Percentiles rank a stretch among this genome's conserved stretches.
Conservation (phyloP, 768 basidiomycete species). For the Termitomyces sp. region DNA sequence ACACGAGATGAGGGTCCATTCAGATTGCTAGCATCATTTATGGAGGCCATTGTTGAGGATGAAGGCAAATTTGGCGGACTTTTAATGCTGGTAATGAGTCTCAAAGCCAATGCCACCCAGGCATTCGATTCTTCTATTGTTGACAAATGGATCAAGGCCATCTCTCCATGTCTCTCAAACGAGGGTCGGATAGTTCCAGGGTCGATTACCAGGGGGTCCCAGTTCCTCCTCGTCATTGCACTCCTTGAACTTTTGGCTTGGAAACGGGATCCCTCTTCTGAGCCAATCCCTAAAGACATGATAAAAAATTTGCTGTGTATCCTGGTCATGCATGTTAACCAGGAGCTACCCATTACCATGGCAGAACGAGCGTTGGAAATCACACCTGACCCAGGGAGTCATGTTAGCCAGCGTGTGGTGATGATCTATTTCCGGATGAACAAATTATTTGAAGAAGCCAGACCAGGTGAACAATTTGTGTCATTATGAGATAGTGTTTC, state of each 20-base stretch:
- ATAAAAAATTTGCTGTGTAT: background rate
- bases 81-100: background rate
- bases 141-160: background rate
- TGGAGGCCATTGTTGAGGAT: background rate
- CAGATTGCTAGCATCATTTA: background rate
- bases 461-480: no score
- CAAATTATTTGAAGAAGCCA: background rate
- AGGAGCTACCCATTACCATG: background rate
- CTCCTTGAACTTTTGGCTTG: background rate
- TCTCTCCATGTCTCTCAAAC: background rate
- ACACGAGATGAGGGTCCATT: slow-evolving; percentile 1
- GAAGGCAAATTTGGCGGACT: background rate
- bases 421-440: background rate
- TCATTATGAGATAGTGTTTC: no score
- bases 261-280: background rate
- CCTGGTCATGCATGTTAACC: background rate
- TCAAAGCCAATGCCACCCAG: background rate
- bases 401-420: background rate
- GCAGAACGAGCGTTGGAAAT: background rate
- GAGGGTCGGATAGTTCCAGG: no score
- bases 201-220: background rate
- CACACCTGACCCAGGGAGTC: background rate
- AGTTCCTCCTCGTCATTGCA: background rate
- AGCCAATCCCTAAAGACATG: background rate
- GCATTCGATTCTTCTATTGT: background rate